These are phyloP conservation scores for Echria macrotheca DNA, from an alignment of 495 filamentous ascomycete genomes.

Conservation along the genomic window DNA sequence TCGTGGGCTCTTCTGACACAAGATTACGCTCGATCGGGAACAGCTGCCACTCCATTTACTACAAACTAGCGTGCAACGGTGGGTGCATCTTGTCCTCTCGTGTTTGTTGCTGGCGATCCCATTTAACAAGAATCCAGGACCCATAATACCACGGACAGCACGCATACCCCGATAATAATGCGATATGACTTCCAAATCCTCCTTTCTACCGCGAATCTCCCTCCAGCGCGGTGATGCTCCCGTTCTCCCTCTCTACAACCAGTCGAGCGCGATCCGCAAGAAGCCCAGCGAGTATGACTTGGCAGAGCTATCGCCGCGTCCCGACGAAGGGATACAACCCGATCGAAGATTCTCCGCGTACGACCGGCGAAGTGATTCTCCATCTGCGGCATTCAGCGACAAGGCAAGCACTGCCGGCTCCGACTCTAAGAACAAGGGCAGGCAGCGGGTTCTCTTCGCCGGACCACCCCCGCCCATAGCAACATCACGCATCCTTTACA, in stretches of 20 bases:
- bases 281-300: constrained; percentile 40
- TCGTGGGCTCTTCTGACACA: no score
- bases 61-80: no score
- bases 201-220: constrained; percentile 25
- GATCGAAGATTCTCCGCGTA: no score
- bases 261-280: constrained; percentile 21
- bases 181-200: constrained; percentile 21
- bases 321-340: constrained; percentile 29
- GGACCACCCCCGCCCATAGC: constrained; percentile 33
- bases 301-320: constrained; percentile 36
- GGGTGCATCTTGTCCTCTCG: no score
- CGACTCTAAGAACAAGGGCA: constrained; percentile 20
- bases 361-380: constrained; percentile 9
- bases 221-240: constrained; percentile 18
- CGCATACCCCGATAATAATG: no score
- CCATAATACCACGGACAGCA: no score
- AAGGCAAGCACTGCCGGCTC: constrained; percentile 15
- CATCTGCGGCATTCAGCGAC: constrained; percentile 14
- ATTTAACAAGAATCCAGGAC: no score
- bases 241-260: constrained; percentile 25
- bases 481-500: constrained; percentile 22
- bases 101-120: no score
- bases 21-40: no score
- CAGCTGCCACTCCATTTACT: no score
- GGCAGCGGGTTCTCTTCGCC: constrained; percentile 22